A percentile compares a stretch with the other conserved stretches of the same genome.
phyloP scores from a whole-genome alignment of 164 flowering plant species.

The Sextonia rubra region DNA sequence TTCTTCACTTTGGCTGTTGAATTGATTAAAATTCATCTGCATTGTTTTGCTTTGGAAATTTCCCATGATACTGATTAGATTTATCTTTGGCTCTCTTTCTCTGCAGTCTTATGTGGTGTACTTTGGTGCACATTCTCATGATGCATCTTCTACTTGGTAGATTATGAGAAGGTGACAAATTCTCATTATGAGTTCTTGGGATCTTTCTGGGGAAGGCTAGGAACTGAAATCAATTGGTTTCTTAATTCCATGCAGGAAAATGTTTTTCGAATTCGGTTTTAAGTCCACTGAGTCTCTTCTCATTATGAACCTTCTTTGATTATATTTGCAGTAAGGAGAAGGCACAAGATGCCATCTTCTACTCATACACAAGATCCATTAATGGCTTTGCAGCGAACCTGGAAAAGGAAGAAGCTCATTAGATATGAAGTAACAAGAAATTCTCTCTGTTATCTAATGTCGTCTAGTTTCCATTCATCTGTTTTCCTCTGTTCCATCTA shows the following conservation, averaged over 20 bases:
- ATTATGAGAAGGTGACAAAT: slow-evolving; percentile 32
- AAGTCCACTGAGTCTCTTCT: background rate
- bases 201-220: slow-evolving; percentile 24
- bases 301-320: background rate
- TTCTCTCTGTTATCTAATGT: too few species aligned
- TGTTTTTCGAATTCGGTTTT: too few species aligned
- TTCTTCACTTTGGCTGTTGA: background rate
- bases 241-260: background rate
- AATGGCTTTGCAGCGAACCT: slow-evolving; percentile 12
- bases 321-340: slow-evolving; percentile 9
- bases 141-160: slow-evolving; percentile 17
- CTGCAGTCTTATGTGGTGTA: slow-evolving; percentile 66
- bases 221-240: background rate
- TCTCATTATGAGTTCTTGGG: slow-evolving; percentile 53
- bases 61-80: background rate
- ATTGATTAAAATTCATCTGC: background rate
- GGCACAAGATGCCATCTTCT: slow-evolving; percentile 10
- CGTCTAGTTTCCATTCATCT: background rate
- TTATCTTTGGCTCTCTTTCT: background rate
- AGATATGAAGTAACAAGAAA: background rate
- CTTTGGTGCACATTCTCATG: slow-evolving; percentile 60
- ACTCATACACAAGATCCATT: slow-evolving; percentile 5
- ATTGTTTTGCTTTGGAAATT: background rate
- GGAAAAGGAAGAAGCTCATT: slow-evolving; percentile 7
- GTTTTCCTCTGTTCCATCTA: background rate